phyloP scores from a whole-genome alignment of 1,284 basidiomycete genomes.

The Chondrostereum purpureum region DNA sequence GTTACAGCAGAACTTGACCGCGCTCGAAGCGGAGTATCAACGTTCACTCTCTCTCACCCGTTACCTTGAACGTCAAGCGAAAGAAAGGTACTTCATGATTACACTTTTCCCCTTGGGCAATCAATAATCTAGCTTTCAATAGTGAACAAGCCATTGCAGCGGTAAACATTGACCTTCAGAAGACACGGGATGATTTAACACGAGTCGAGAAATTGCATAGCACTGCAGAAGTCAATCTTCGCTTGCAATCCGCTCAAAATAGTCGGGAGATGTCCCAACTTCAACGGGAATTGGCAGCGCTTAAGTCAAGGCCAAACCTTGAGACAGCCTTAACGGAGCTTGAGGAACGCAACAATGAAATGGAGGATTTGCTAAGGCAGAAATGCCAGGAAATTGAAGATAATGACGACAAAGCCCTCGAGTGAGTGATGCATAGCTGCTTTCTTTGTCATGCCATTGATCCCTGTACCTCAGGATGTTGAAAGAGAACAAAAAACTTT shows the following conservation, averaged over 20 bases:
- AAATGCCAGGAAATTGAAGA: constrained; percentile 78
- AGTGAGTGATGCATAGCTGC: constrained; percentile 41
- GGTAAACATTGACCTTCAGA: constrained; percentile 43
- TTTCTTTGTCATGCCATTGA: constrained; percentile 1
- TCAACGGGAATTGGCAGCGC: constrained; percentile 44
- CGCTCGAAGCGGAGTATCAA: constrained; percentile 58
- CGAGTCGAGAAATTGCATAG: constrained; percentile 52
- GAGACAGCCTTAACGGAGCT: constrained; percentile 50
- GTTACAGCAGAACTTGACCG: constrained; percentile 49
- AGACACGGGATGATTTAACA: constrained; percentile 35
- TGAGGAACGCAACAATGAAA: constrained; percentile 61
- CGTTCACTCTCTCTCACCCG: constrained; percentile 50
- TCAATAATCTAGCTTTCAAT: constrained; percentile 11
- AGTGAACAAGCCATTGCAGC: constrained; percentile 42
- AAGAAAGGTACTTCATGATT: constrained; percentile 44
- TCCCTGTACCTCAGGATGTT: constrained; percentile 41
- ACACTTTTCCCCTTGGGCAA: constrained; percentile 2
- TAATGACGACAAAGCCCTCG: constrained; percentile 71
- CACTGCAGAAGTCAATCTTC: constrained; percentile 56
- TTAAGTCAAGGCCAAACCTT: constrained; percentile 49
- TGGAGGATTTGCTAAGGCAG: constrained; percentile 59
- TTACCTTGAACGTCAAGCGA: constrained; percentile 54
- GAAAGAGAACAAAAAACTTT: constrained; percentile 73
- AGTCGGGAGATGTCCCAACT: constrained; percentile 54
- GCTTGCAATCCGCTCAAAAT: constrained; percentile 55